Conservation (phyloP, 2,329 filamentous ascomycete species). For the Diaporthe citri region DNA sequence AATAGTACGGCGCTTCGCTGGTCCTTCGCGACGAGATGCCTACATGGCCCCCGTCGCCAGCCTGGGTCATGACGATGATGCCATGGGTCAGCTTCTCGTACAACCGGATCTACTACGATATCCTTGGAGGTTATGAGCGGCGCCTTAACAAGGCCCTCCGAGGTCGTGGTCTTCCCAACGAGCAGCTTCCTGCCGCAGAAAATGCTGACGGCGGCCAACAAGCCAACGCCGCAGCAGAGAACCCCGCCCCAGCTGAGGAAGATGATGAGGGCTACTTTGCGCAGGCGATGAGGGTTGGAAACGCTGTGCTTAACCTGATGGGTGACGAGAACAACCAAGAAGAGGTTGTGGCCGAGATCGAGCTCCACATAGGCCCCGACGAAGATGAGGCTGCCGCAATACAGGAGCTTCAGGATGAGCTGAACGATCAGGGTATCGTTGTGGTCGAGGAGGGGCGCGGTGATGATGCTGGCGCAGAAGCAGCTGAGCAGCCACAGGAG, state of each 20-base stretch:
- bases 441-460: slow-evolving; percentile 30
- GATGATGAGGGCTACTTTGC: slow-evolving; percentile 44
- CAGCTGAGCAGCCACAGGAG: slow-evolving; percentile 23
- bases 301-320: slow-evolving; percentile 43
- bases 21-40: slow-evolving; percentile 60
- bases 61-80: slow-evolving; percentile 63
- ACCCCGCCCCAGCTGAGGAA: slow-evolving; percentile 38
- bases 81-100: slow-evolving; percentile 59
- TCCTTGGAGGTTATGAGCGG: slow-evolving; percentile 61
- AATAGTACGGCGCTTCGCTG: slow-evolving; percentile 62
- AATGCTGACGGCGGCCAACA: slow-evolving; percentile 34
- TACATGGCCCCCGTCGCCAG: slow-evolving; percentile 66
- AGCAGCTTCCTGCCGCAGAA: slow-evolving; percentile 37
- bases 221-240: slow-evolving; percentile 33
- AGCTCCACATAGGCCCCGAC: slow-evolving; percentile 48
- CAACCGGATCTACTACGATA: slow-evolving; percentile 59
- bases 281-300: slow-evolving; percentile 42
- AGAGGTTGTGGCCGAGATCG: slow-evolving; percentile 43
- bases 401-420: slow-evolving; percentile 46
- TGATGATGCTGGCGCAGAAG: slow-evolving; percentile 11
- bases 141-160: slow-evolving; percentile 61
- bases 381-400: slow-evolving; percentile 49
- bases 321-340: slow-evolving; percentile 52
- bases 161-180: slow-evolving; percentile 48
- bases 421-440: slow-evolving; percentile 40